A percentile compares a stretch with the other conserved stretches of the same genome.
phyloP scores from a whole-genome alignment of 176 grass and related monocot species.

The Oryza coarctata region DNA sequence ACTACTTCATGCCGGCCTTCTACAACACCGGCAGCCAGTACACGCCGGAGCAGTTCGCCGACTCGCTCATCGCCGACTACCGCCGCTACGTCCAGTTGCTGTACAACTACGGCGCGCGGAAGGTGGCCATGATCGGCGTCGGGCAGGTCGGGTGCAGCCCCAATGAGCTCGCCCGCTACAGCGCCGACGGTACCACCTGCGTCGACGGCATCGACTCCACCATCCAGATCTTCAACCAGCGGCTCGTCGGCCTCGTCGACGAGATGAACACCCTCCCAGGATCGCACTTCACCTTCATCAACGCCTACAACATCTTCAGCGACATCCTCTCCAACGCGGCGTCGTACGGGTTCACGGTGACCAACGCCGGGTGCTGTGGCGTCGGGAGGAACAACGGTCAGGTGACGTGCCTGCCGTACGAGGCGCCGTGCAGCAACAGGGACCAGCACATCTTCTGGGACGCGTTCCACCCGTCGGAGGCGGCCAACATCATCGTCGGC shows the following conservation, averaged over 20 bases:
- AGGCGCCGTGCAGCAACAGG: constrained; percentile 71
- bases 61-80: constrained; percentile 66
- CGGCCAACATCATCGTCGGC: constrained; percentile 77
- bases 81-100: constrained; percentile 58
- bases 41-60: constrained; percentile 62
- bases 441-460: constrained; percentile 95
- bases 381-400: constrained; percentile 98
- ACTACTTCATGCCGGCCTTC: constrained; percentile 98
- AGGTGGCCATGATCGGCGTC: constrained; percentile 84
- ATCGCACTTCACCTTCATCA: constrained; percentile 84
- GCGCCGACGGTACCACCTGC: constrained; percentile 68
- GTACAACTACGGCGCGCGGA: constrained; percentile 79
- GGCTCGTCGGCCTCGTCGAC: constrained; percentile 60
- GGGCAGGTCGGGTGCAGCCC: constrained; percentile 86
- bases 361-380: constrained; percentile 82
- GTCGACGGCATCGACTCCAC: constrained; percentile 65
- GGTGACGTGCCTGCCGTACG: constrained; percentile 88
- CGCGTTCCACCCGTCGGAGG: constrained; percentile 90
- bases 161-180: constrained; percentile 70
- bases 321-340: constrained; percentile 59
- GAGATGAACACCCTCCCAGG: constrained; percentile 73
- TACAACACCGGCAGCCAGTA: constrained; percentile 69
- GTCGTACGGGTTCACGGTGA: constrained; percentile 53
- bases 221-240: constrained; percentile 76
- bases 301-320: constrained; percentile 74